phyloP scores from a whole-genome alignment of 2,329 filamentous ascomycete species.

The Pleurostoma richardsiae region DNA sequence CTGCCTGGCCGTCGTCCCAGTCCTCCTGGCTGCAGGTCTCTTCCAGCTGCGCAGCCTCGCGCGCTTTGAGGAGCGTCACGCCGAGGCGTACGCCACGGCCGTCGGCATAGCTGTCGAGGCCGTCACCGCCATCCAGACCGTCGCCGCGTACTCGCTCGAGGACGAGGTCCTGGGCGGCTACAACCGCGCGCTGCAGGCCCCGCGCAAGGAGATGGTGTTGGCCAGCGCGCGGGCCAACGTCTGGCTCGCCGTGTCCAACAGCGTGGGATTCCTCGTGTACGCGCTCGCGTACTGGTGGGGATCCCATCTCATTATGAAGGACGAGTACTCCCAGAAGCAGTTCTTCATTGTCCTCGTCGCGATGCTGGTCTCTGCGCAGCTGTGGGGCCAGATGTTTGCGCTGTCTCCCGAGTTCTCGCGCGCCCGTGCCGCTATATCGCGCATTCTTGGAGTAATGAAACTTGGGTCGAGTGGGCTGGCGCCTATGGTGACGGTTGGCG shows the following conservation, averaged over 20 bases:
- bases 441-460: slow-evolving; percentile 48
- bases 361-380: slow-evolving; percentile 66
- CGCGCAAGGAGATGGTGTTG: slow-evolving; percentile 23
- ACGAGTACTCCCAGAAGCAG: slow-evolving; percentile 56
- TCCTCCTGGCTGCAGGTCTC: slow-evolving; percentile 64
- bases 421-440: slow-evolving; percentile 55
- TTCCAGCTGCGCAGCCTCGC: slow-evolving; percentile 62
- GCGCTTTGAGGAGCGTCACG: slow-evolving; percentile 57
- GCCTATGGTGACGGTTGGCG: neutral
- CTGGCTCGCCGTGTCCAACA: slow-evolving; percentile 1
- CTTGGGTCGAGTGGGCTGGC: slow-evolving; percentile 25
- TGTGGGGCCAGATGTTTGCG: slow-evolving; percentile 70
- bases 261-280: slow-evolving; percentile 34
- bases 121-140: slow-evolving; percentile 60
- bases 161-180: slow-evolving; percentile 48
- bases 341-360: slow-evolving; percentile 72
- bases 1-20: slow-evolving; percentile 61
- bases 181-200: slow-evolving; percentile 39
- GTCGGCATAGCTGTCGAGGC: slow-evolving; percentile 63
- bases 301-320: slow-evolving; percentile 61
- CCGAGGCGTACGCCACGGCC: slow-evolving; percentile 59
- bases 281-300: slow-evolving; percentile 80
- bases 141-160: slow-evolving; percentile 51
- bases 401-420: slow-evolving; percentile 70
- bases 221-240: slow-evolving; percentile 20